Base-by-base conservation (phyloP, 2,329 filamentous ascomycete genomes). In the Calonectria henricotiae region DNA sequence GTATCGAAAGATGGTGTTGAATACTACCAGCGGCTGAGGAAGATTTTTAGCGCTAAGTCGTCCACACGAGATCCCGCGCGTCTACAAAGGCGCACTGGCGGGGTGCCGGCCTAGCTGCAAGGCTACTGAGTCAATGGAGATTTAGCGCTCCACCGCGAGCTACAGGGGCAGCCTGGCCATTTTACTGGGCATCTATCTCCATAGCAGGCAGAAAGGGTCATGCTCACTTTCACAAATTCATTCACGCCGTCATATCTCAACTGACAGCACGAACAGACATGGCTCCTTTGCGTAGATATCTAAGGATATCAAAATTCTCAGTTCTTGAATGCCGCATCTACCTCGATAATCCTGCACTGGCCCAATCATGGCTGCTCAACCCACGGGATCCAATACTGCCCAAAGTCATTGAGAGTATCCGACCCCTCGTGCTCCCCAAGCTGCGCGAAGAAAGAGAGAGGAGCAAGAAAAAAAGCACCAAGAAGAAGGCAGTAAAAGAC, bases 241-340 rank as follows among this genome's bases (percentile, higher is more conserved):
- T 65, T 43, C 49, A 69, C 58, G 49, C 30, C 9, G 47, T n/a
- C 62, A n/a, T 49, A 32, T 54, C 44, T 58, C 23, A 15, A 35
- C 58, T 65, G 68, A 51, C 43, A 58, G 47, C 25, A 7, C 17
- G 23, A 43, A 15, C 39, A 35, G 74, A 27, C 49, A 98, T 98
- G 95, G 93, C 95, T 13, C 95, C 95, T 12, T 90, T 98, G 58
- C 91, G 95, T 69, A 90, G 95, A 77, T 98, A 98, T 81, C 88
- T 98, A 66, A 91, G 96, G 63, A 97, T 98, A 76, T 96, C 93
- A 66, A 95, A 96, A 80, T 94, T 94, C 82, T 98, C 96, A 5
- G 95, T 98, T 37, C 89, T 99, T n/a, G 96, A 99, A 87, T 95
- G 94, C 74, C 95, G 95, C 74, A 96, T 99, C 75, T 98, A 98